Percentiles rank a stretch among this genome's conserved stretches.
Conservation (phyloP, 2,329 filamentous ascomycete genomes). For the Alternaria gansuensis region DNA sequence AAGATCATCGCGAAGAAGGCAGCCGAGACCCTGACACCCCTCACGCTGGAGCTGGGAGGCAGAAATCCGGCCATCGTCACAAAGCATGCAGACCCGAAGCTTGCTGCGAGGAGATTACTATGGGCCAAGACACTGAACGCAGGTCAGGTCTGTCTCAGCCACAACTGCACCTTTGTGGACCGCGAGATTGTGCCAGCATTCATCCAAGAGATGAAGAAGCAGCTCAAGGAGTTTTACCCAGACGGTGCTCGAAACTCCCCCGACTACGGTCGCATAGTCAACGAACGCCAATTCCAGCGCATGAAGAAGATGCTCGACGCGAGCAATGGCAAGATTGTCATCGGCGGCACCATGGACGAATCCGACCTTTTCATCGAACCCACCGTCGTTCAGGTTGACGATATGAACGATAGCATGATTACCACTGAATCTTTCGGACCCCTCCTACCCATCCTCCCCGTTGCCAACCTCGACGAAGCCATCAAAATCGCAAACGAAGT, state of each 20-base stretch:
- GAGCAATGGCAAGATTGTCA: conserved; percentile 81
- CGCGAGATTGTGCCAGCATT: conserved; percentile 75
- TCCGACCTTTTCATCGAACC: conserved; percentile 85
- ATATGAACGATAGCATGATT: conserved; percentile 78
- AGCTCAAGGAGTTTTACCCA: conserved; percentile 82
- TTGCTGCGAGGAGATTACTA: conserved; percentile 83
- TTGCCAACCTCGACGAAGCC: conserved; percentile 82
- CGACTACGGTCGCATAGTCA: conserved; percentile 83
- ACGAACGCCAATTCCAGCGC: conserved; percentile 78
- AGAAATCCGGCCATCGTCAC: conserved; percentile 92
- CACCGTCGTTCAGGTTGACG: conserved; percentile 86
- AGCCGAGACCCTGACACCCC: conserved; percentile 72
- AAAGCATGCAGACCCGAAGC: conserved; percentile 77
- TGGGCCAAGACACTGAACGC: conserved; percentile 90
- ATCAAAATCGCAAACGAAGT: conserved; percentile 82
- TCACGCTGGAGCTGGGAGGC: conserved; percentile 89
- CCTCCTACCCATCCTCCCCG: conserved; percentile 82
- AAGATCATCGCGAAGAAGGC: conserved; percentile 64
- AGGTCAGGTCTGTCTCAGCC: conserved; percentile 90
- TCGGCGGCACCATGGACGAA: conserved; percentile 86
- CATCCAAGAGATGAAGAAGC: conserved; percentile 75
- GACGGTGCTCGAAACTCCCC: conserved; percentile 78
- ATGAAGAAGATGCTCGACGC: conserved; percentile 92
- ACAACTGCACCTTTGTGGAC: conserved; percentile 92
- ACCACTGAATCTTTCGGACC: conserved; percentile 90